A percentile compares a stretch with the other conserved stretches of the same genome.
phyloP scores from a whole-genome alignment of 495 filamentous ascomycete genomes.

The Podospora pseudocomata region DNA sequence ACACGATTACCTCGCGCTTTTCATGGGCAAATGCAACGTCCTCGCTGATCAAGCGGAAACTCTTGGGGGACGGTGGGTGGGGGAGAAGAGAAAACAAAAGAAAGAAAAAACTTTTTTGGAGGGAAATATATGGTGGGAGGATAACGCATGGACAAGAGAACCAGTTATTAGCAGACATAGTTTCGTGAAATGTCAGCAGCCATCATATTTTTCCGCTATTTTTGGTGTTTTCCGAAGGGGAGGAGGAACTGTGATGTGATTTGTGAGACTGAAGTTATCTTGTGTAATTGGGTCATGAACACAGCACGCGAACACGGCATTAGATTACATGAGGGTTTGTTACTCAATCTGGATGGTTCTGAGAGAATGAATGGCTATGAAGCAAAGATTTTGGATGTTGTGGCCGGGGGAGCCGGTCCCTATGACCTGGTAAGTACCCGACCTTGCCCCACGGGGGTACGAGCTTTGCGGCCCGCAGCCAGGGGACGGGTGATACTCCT shows the following conservation, averaged over 20 bases:
- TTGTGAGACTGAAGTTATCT: neutral
- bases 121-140: neutral
- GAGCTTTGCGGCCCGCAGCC: no score
- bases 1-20: neutral
- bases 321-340: no score
- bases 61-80: neutral
- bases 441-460: no score
- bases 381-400: no score
- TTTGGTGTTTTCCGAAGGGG: neutral
- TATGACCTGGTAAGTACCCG: no score
- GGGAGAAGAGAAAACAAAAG: neutral
- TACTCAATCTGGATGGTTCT: no score
- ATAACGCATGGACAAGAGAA: neutral
- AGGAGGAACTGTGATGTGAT: neutral
- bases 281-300: no score
- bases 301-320: no score
- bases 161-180: neutral
- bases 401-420: no score
- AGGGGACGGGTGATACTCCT: no score
- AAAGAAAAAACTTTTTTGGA: neutral
- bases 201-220: neutral
- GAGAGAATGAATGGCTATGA: no score
- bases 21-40: neutral
- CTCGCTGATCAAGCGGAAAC: neutral
- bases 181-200: neutral